Conservation (phyloP, 371 early-diverging fungal genomes). For the Mucor piriformis region DNA sequence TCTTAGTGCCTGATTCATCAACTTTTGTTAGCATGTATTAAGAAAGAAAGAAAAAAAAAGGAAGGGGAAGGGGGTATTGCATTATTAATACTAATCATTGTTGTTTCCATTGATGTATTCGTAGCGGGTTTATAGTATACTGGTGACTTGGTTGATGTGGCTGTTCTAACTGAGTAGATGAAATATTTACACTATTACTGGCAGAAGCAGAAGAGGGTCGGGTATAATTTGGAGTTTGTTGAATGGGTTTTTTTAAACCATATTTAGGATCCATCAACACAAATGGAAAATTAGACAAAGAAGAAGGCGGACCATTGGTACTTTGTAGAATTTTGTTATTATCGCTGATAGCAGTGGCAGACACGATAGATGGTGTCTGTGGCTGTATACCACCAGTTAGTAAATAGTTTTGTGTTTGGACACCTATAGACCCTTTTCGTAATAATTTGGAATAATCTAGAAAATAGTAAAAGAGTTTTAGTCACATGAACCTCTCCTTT, state of each 20-base stretch:
- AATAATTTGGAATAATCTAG: slow-evolving; percentile 32
- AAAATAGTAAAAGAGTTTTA: slow-evolving; percentile 9
- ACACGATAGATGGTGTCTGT: background rate
- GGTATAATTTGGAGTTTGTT: background rate
- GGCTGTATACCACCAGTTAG: background rate
- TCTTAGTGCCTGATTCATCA: no score
- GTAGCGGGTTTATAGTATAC: slow-evolving; percentile 6
- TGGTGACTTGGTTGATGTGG: background rate
- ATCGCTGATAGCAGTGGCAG: background rate
- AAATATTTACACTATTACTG: background rate
- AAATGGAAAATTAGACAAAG: slow-evolving; percentile 22
- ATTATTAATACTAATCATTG: background rate
- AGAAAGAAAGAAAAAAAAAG: background rate
- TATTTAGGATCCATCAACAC: slow-evolving; percentile 26
- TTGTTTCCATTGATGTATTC: slow-evolving; percentile 29
- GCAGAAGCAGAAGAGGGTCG: background rate
- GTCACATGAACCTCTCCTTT: background rate
- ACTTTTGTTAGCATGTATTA: background rate
- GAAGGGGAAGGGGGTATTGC: background rate
- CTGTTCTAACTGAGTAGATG: background rate
- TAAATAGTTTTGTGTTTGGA: slow-evolving; percentile 24
- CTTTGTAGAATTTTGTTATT: background rate
- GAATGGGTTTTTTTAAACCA: background rate
- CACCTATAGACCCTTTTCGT: slow-evolving; percentile 25
- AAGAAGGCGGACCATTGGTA: background rate